Evolutionary conservation across 2,329 filamentous ascomycete species (phyloP).

Genomic region (Zymoseptoria crescenta): DNA sequence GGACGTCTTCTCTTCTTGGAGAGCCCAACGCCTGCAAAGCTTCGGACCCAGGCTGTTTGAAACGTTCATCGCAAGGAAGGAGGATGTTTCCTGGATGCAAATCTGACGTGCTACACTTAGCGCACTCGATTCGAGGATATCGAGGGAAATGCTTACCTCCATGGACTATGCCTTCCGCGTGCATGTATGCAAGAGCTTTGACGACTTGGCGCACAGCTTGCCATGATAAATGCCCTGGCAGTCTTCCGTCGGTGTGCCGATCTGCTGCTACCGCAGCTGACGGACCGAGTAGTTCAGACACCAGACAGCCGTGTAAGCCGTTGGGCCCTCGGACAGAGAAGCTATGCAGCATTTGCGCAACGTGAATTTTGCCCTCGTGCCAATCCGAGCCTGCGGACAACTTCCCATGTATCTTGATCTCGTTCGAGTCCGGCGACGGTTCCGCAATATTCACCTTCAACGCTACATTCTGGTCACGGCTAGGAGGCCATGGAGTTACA

Average conservation of each 20-base stretch:
- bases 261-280: neutral
- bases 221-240: neutral
- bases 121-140: too few relatives aligned
- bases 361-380: neutral
- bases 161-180: neutral
- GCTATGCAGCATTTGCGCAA: neutral
- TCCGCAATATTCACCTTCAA: neutral
- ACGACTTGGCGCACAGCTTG: neutral
- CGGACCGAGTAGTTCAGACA: neutral
- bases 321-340: neutral
- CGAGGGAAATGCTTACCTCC: neutral
- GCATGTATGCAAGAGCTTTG: neutral
- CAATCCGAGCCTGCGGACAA: neutral
- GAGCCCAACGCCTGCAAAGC: neutral
- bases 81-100: neutral
- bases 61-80: neutral
- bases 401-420: neutral
- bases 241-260: neutral
- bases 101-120: neutral
- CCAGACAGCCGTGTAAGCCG: neutral
- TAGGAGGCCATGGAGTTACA: neutral
- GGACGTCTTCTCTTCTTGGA: neutral
- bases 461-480: neutral
- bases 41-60: neutral
- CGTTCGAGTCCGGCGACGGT: neutral